phyloP scores from a whole-genome alignment of 116 monocot species.

The Phalaenopsis hybrid region DNA sequence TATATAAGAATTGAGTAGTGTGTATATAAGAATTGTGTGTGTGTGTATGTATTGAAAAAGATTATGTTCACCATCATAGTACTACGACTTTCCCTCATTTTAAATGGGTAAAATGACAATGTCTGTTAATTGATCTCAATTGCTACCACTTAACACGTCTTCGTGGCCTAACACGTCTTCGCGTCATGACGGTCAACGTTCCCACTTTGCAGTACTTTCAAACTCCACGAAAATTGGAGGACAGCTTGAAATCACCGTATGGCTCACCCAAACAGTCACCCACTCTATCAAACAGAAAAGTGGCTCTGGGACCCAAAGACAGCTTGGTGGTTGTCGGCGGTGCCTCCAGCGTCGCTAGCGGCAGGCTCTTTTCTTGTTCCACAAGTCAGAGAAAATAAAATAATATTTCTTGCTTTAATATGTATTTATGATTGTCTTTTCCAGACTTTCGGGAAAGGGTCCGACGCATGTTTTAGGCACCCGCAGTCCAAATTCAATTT shows the following conservation, averaged over 20 bases:
- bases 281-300: neutral
- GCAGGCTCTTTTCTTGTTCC: neutral
- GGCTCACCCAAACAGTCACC: neutral
- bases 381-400: neutral
- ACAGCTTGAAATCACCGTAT: neutral
- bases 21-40: too few species aligned
- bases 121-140: too few species aligned
- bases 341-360: neutral
- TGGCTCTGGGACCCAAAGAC: neutral
- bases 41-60: too few species aligned
- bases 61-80: too few species aligned
- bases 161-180: neutral
- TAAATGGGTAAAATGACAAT: too few species aligned
- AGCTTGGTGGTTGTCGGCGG: neutral
- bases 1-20: too few species aligned
- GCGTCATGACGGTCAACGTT: neutral
- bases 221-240: neutral
- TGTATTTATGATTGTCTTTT: neutral
- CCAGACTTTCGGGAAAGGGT: too few species aligned
- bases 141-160: too few species aligned
- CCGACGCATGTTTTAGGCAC: neutral
- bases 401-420: neutral
- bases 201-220: neutral
- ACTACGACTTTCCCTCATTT: too few species aligned
- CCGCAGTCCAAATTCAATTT: constrained; percentile 1